A percentile compares a stretch with the other conserved stretches of the same genome.
Conservation (phyloP, 352 stramenopile species). For the Aphanomyces astaci region DNA sequence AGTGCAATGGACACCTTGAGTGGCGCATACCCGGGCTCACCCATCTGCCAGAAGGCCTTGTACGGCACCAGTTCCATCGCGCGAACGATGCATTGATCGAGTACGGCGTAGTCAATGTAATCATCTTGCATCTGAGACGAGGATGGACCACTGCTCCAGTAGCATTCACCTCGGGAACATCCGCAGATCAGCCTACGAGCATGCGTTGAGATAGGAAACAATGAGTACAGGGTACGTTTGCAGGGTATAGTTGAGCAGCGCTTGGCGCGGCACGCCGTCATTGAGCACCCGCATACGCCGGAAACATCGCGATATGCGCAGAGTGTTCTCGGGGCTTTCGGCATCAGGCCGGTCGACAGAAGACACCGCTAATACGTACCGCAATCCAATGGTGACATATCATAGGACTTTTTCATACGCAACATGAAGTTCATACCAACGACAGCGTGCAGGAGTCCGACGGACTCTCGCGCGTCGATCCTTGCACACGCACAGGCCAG, state of each 20-base stretch:
- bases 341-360: conserved; percentile 6
- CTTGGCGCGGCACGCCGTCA: conserved; percentile 4
- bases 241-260: conserved; percentile 1
- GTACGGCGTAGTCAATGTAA: conserved; percentile 55
- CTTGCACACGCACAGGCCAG: conserved; percentile 3
- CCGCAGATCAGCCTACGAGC: conserved; percentile 65
- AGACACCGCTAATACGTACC: neutral
- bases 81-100: conserved; percentile 35
- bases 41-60: conserved; percentile 62
- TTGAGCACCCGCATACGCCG: conserved; percentile 26
- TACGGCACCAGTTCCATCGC: conserved; percentile 58
- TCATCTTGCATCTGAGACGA: conserved; percentile 41
- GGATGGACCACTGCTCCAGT: conserved; percentile 70
- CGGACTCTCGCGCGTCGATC: neutral
- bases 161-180: conserved; percentile 54
- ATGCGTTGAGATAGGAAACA: too few relatives aligned
- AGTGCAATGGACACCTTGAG: conserved; percentile 48
- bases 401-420: neutral
- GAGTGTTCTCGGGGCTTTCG: conserved; percentile 33
- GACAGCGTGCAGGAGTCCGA: neutral
- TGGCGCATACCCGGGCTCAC: conserved; percentile 57
- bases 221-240: conserved; percentile 21
- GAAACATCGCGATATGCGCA: conserved; percentile 33
- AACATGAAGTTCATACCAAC: neutral
- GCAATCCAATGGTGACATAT: neutral